Evolutionary conservation across 1,284 basidiomycete species (phyloP).

Genomic region (Singerocomus rubriflavus): DNA sequence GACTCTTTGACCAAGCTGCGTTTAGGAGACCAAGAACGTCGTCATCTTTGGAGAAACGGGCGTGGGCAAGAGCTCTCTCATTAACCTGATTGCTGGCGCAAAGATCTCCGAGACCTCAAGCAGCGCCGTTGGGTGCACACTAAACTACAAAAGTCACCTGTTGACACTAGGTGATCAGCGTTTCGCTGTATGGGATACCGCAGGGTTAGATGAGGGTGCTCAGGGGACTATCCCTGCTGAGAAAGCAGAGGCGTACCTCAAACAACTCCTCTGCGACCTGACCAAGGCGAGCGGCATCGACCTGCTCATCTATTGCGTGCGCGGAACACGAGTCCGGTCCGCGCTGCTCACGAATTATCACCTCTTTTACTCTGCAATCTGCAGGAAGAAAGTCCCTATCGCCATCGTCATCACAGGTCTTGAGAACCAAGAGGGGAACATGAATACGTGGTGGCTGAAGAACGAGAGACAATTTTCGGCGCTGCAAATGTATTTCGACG

Average conservation of each 20-base stretch:
- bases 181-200: conserved; percentile 29
- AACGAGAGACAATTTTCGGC: conserved; percentile 25
- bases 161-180: conserved; percentile 15
- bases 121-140: conserved; percentile 26
- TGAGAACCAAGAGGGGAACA: conserved; percentile 26
- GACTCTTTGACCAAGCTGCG: not conserved
- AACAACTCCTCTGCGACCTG: conserved; percentile 21
- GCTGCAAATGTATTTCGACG: conserved; percentile 24
- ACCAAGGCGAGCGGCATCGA: conserved; percentile 13
- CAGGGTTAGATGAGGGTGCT: conserved; percentile 28
- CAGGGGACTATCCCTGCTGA: conserved; percentile 24
- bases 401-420: conserved; percentile 32
- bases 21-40: conserved; percentile 21
- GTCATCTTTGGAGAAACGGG: conserved; percentile 32
- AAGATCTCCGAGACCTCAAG: conserved; percentile 23
- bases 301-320: conserved; percentile 30
- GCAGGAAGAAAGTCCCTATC: conserved; percentile 31
- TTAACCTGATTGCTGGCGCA: conserved; percentile 27
- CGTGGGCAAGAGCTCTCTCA: conserved; percentile 31
- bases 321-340: conserved; percentile 23
- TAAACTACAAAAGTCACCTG: conserved; percentile 11
- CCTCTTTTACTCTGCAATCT: conserved; percentile 30
- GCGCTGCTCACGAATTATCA: conserved; percentile 29
- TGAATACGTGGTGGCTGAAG: conserved; percentile 26
- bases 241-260: conserved; percentile 22